A percentile compares a stretch with the other conserved stretches of the same genome.
Conservation (phyloP, 257 asterid genomes). For the Solanum clarkiae region DNA sequence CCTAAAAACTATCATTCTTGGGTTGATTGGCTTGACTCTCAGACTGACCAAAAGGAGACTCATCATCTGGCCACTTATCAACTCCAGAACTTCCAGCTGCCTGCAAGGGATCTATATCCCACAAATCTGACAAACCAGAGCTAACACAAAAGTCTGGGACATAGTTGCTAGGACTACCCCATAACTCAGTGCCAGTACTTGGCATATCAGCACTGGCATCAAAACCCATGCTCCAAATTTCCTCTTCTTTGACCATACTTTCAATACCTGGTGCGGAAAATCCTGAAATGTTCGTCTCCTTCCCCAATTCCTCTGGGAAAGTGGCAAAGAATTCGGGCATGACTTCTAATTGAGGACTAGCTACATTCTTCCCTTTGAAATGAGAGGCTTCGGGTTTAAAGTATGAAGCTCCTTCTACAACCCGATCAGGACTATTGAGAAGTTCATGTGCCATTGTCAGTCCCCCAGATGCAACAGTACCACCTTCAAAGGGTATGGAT, state of each 20-base stretch:
- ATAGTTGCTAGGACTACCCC: slow-evolving; percentile 28
- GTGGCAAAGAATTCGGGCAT: slow-evolving; percentile 21
- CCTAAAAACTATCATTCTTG: slow-evolving; percentile 21
- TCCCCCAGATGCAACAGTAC: slow-evolving; percentile 15
- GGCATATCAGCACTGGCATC: slow-evolving; percentile 26
- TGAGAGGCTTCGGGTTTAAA: neutral
- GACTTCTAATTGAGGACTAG: slow-evolving; percentile 5
- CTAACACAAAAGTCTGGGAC: slow-evolving; percentile 26
- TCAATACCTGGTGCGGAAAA: slow-evolving; percentile 15
- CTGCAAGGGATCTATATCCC: slow-evolving; percentile 39
- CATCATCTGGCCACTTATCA: slow-evolving; percentile 29
- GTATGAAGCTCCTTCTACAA: neutral
- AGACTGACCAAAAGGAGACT: slow-evolving; percentile 15
- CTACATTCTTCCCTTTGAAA: slow-evolving; percentile 30
- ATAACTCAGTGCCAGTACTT: slow-evolving; percentile 21
- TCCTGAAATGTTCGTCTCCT: slow-evolving; percentile 19
- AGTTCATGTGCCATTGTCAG: slow-evolving; percentile 12
- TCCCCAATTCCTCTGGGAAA: slow-evolving; percentile 28
- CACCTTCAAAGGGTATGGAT: slow-evolving; percentile 13
- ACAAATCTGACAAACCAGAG: slow-evolving; percentile 30
- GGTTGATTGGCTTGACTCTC: slow-evolving; percentile 12
- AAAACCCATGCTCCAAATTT: slow-evolving; percentile 30
- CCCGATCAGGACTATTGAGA: slow-evolving; percentile 11
- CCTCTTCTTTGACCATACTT: slow-evolving; percentile 25
- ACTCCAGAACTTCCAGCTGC: slow-evolving; percentile 33